A percentile compares a stretch with the other conserved stretches of the same genome.
Conservation (phyloP, 768 basidiomycete species). For the Calocera viscosa region DNA sequence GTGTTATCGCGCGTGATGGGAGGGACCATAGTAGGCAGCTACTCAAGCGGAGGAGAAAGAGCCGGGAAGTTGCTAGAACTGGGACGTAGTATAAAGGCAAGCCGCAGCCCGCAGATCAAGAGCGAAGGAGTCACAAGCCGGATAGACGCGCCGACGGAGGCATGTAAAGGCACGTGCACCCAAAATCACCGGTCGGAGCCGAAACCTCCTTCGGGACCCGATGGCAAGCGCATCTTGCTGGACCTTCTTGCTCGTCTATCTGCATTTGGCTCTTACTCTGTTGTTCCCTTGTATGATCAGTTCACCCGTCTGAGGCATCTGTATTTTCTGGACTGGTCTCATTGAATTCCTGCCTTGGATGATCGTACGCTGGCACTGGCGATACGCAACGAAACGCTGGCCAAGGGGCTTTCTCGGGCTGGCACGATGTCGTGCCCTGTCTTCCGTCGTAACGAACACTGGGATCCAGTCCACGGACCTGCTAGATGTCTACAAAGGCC, state of each 20-base stretch:
- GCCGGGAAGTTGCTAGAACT: too few relatives aligned
- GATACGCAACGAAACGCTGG: neutral
- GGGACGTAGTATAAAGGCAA: too few relatives aligned
- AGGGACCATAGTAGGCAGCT: too few relatives aligned
- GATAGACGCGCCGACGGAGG: too few relatives aligned
- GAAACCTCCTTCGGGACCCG: neutral
- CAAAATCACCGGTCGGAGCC: slow-evolving; percentile 3
- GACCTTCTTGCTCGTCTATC: neutral
- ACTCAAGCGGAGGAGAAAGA: too few relatives aligned
- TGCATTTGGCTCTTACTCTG: neutral
- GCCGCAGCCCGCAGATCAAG: too few relatives aligned
- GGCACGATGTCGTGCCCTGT: neutral
- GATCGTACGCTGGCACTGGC: neutral
- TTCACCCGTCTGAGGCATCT: too few relatives aligned
- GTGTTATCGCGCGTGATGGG: too few relatives aligned
- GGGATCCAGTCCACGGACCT: slow-evolving; percentile 28
- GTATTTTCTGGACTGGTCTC: too few relatives aligned
- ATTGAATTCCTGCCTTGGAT: neutral
- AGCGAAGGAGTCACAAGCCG: too few relatives aligned
- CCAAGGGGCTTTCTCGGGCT: neutral
- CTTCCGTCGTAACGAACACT: neutral
- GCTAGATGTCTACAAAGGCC: slow-evolving; percentile 36
- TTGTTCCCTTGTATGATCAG: neutral
- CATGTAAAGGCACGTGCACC: neutral
- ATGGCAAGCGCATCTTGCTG: neutral